Base-by-base conservation (phyloP, 2,329 filamentous ascomycete species). In the Sarocladium strictum region DNA sequence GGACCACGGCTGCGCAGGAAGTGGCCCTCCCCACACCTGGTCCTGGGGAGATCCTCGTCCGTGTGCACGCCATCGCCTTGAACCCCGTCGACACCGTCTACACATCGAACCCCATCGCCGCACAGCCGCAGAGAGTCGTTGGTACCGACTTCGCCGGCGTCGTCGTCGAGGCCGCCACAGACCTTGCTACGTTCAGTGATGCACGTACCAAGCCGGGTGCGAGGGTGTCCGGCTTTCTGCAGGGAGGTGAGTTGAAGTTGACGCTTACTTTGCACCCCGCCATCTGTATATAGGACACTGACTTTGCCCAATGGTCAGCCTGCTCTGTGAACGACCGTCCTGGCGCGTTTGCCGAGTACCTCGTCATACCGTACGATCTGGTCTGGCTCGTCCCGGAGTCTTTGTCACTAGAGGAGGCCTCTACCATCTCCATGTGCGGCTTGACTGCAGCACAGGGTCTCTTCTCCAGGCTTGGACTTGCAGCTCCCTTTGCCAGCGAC, bases 261-360 rank as follows among this genome's bases (percentile, higher is more conserved):
- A 32, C 29, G 29, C 29, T 7, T 12, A 32, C 29, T 32, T 7
- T 12, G 6, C 29, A 32, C 29, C 29, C 29, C 6, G 29, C n/a
- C 29, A 32, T 32, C 7, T 32, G 29, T 32, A 32, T 7, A 32
- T 32, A 12, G 29, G 7, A 32, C 29, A 7, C 29, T 32, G 29
- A 32, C 29, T 32, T 32, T 32, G n/a, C 29, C 29, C 29, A 12
- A 12, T 12, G 29, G 29, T 6, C 29, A 32, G 73, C 72, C 1
- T 71, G 67, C 54, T 71, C 67, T 12, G 61, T 64, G 6, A 76
- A 76, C 52, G 65, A 71, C 3, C 67, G 71, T 0, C 71, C 73
- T 0, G 75, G 74, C 6, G 73, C 73, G 0, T 78, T 77, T 58
- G 68, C 74, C 1, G 72, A 77, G 53, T 74, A 69, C 49, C 55